These are phyloP conservation scores for Candida nitratophila DNA, from an alignment of 805 yeast species.

Conservation along the genomic window DNA sequence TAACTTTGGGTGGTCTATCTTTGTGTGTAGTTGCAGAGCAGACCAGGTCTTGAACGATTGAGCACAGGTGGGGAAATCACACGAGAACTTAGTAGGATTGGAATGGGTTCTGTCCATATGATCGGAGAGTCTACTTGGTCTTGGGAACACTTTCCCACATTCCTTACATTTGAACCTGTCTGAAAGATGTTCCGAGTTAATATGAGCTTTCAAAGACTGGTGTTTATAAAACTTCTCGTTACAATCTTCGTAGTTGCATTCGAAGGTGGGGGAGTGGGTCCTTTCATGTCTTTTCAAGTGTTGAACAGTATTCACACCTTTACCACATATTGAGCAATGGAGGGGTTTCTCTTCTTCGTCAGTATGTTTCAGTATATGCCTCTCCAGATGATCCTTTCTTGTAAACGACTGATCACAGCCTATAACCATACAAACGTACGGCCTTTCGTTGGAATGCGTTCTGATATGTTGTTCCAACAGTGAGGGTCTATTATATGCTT, in stretches of 20 bases:
- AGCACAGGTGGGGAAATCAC: slow-evolving; percentile 58
- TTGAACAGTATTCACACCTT: slow-evolving; percentile 75
- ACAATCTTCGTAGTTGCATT: slow-evolving; percentile 59
- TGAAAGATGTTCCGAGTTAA: slow-evolving; percentile 51
- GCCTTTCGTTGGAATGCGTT: slow-evolving; percentile 75
- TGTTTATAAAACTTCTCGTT: slow-evolving; percentile 63
- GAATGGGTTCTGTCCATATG: slow-evolving; percentile 65
- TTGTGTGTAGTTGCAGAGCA: slow-evolving; percentile 62
- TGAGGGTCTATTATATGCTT: slow-evolving; percentile 76
- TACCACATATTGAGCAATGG: slow-evolving; percentile 67
- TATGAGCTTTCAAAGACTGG: slow-evolving; percentile 69
- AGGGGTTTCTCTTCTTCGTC: slow-evolving; percentile 52
- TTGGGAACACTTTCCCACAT: slow-evolving; percentile 58
- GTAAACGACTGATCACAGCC: slow-evolving; percentile 61
- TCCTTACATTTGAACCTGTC: slow-evolving; percentile 46
- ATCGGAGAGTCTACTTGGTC: slow-evolving; percentile 57
- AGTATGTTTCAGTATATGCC: slow-evolving; percentile 64
- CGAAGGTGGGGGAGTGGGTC: slow-evolving; percentile 65
- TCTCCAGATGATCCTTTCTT: slow-evolving; percentile 73
- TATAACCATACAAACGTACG: slow-evolving; percentile 52
- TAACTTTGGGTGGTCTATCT: slow-evolving; percentile 65
- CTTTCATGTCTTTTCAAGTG: slow-evolving; percentile 78
- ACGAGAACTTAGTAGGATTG: slow-evolving; percentile 42
- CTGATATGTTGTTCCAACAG: slow-evolving; percentile 74
- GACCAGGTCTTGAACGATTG: slow-evolving; percentile 63